These are phyloP conservation scores for Seminavis robusta DNA, from an alignment of 108 stramenopile genomes.

Conservation along the genomic window DNA sequence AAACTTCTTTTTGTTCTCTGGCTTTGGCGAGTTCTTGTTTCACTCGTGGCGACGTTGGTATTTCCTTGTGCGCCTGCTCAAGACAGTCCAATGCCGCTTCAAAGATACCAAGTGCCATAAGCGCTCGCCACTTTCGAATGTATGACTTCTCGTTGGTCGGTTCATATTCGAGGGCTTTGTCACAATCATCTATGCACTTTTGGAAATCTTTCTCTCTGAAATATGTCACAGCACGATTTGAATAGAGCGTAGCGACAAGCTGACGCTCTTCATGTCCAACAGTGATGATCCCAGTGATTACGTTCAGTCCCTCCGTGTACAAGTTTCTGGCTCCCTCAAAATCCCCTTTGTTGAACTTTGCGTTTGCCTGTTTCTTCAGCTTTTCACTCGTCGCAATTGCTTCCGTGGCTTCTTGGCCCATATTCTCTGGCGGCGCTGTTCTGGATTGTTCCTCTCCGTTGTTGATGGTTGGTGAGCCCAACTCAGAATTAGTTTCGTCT, in stretches of 20 bases:
- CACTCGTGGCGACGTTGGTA: conserved; percentile 34
- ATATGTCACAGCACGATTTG: conserved; percentile 48
- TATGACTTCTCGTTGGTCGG: conserved; percentile 44
- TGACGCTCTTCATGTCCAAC: conserved; percentile 17
- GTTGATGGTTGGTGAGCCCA: no score
- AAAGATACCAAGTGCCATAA: conserved; percentile 50
- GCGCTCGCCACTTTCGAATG: conserved; percentile 49
- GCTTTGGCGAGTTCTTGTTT: conserved; percentile 31
- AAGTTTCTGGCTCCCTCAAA: conserved; percentile 31
- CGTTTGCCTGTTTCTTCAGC: conserved; percentile 53
- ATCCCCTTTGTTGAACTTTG: conserved; percentile 51
- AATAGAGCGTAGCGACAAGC: conserved; percentile 33
- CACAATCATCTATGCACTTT: conserved; percentile 38
- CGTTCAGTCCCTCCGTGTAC: conserved; percentile 37
- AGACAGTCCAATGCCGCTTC: conserved; percentile 37
- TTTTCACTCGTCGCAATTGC: conserved; percentile 29
- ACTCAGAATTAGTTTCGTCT: no score
- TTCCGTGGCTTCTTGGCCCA: background rate
- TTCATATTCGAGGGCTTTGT: conserved; percentile 37
- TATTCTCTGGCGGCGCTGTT: no score
- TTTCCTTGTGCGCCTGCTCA: conserved; percentile 23
- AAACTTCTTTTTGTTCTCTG: conserved; percentile 21
- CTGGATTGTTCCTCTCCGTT: no score
- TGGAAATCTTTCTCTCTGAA: conserved; percentile 45
- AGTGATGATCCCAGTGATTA: conserved; percentile 14